Base-by-base conservation (phyloP, 495 filamentous ascomycete species). In the Letharia lupina region DNA sequence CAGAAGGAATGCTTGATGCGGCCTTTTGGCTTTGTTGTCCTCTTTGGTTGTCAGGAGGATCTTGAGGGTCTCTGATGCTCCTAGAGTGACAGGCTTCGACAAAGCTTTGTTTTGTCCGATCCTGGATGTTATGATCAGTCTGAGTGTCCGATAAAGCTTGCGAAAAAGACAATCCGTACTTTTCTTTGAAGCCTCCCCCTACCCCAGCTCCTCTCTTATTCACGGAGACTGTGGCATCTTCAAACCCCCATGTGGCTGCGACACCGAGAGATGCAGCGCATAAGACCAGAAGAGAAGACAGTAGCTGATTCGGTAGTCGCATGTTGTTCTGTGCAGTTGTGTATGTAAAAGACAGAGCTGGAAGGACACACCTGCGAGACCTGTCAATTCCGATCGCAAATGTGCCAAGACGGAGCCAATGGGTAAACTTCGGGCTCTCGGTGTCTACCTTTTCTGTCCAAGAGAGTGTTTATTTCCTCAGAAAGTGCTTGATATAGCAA, bases 1-100 rank as follows among this genome's bases (percentile, higher is more conserved):
- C 9, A 92, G 81, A 23, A 98, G 82, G 77, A 96, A 96, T 3
- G 91, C 91, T 75, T 98, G 94, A 76, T 98, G 94, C 66, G 94
- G 91, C 62, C 89, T 84, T 77, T 90, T 93, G 15, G 84, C 80
- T 68, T 87, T 87, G 73, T 85, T 85, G 70, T 84, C 86, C 75
- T 97, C 90, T 71, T 87, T 89, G 9, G 91, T 79, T 45, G 91
- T 94, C 65, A 98, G 79, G 66, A 84, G 77, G 65, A 98, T 77
- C 78, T 94, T 96, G 70, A 98, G 82, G 47, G 84, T 86, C 70
- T 97, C 91, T 63, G 83, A 76, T 62, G 79, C 75, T 58, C 84
- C 82, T 67, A 98, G 81, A 13, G 81, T 71, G 47, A 98, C 72
- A 15, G 88, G 79, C 35, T 83, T 81, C 50, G 86, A 75, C 57